Evolutionary conservation across 2,329 filamentous ascomycete genomes (phyloP), one percentile per base, ranked within the genome.

Genomic region (Talaromyces amestolkiae): DNA sequence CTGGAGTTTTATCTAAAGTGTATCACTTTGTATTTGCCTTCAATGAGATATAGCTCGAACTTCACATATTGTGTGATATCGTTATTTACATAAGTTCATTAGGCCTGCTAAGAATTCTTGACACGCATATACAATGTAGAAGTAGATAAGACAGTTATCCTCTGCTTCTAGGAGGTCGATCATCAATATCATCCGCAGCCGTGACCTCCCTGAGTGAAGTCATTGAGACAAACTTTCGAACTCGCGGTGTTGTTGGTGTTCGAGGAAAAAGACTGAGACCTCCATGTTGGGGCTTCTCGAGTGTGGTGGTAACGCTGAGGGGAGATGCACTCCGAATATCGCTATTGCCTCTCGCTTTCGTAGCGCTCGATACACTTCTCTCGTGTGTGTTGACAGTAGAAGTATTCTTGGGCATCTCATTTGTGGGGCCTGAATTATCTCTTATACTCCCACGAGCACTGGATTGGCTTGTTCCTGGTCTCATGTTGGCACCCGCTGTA

Each of bases 211-310:
- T 39, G 1, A 63, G 51, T 31, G 61, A 63, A n/a, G 37, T 58
- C 51, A 35, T 56, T 22, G 61, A 63, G 41, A 47, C 61, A 27
- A 43, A 47, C 17, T 63, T 63, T 31, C 61, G 61, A 45, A 63
- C 31, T 33, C 31, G 24, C 8, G 61, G 61, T 45, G 61, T 58
- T 3, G 51, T 58, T 11, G 61, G 61, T 27, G 61, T 63, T 58
- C 61, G 61, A 35, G 61, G 61, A 37, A 63, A 63, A 9, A 63
- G 61, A 58, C 61, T 43, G 10, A 63, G 31, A 22, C 39, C 39
- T 13, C 61, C 51, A 45, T 63, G 61, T 33, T 53, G 47, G 7
- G 49, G 61, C 33, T 19, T 58, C 19, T 35, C 49, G 8, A 59
- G 27, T 33, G 56, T 59, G 24, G 61, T 47, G n/a, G 51, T 43